A percentile compares a stretch with the other conserved stretches of the same genome.
These are phyloP conservation scores for Atkinsonella hypoxylon DNA, from an alignment of 2,329 filamentous ascomycete species.

Conservation along the genomic window DNA sequence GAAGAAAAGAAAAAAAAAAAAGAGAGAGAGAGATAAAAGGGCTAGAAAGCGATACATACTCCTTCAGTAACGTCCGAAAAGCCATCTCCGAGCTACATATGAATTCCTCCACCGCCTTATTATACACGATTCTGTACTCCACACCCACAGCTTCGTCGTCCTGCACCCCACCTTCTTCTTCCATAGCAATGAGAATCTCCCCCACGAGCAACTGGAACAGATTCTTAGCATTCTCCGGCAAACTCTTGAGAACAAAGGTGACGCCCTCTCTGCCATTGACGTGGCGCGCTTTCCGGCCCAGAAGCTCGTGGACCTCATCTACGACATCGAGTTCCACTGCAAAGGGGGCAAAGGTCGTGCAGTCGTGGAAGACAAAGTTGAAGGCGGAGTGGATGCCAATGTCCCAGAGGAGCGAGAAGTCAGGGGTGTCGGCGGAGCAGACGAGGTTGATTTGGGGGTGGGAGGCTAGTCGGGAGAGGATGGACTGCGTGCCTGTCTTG, in stretches of 20 bases:
- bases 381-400: constrained; percentile 70
- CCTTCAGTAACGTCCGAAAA: constrained; percentile 86
- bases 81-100: constrained; percentile 95
- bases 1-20: background rate
- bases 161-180: constrained; percentile 39
- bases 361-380: constrained; percentile 85
- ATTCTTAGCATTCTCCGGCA: constrained; percentile 85
- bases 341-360: constrained; percentile 75
- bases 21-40: background rate
- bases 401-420: constrained; percentile 84
- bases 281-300: constrained; percentile 68
- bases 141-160: constrained; percentile 49
- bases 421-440: constrained; percentile 77
- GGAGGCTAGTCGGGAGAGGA: constrained; percentile 65
- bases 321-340: constrained; percentile 68
- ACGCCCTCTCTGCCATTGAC: constrained; percentile 86
- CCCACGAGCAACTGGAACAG: constrained; percentile 76
- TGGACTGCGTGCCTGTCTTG: constrained; percentile 53
- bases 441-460: constrained; percentile 62
- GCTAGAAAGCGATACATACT: constrained; percentile 40
- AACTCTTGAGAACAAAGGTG: constrained; percentile 74
- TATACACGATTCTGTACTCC: constrained; percentile 84
- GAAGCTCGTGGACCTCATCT: constrained; percentile 77
- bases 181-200: constrained; percentile 65
- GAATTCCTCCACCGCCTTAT: constrained; percentile 93